Evolutionary conservation across 148 eudicot genomes (phyloP), one percentile per base, ranked within the genome.

Genomic region (Linanthus parryae): DNA sequence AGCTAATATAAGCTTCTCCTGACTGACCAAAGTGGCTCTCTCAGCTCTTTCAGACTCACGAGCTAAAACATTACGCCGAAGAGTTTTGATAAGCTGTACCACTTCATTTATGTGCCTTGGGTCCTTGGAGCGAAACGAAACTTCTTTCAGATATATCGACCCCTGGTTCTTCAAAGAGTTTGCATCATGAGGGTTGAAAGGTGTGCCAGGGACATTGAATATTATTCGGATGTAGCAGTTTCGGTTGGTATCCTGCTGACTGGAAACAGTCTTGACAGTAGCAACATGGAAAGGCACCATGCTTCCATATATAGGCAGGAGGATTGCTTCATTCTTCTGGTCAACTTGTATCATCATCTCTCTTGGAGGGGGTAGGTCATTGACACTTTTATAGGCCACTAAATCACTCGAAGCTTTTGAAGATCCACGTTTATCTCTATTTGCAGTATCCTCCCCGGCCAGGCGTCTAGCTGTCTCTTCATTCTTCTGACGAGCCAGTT

Each of bases 21-120:
- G 96, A 36, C 79, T 70, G 28, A 92, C 99, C 47, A 92, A 63
- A 16, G 99, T 87, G 18, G 98, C 98, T 54, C 98, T 74, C 65
- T 92, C 96, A 34, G 99, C 99, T 60, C 83, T 79, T 63, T 88
- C 99, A 8, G 96, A 92, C 64, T 92, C 99, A 57, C 99, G 67
- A 3, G 84, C 75, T 42, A 74, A 56, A 50, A 92, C 94, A 58
- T 79, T 77, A 25, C 83, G 73, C 39, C 96, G 42, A 13, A 92
- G 85, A 1, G 91, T 73, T 71, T 84, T 92, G 20, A 92, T 92
- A 63, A 66, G 75, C 35, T 77, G 78, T 51, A 87, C 99, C 29
- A 92, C 68, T 44, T 92, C 99, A 59, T 80, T 84, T 16, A 79
- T 84, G 67, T 92, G 99, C 66, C 88, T 69, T 6, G 95, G 63